phyloP scores from a whole-genome alignment of 495 filamentous ascomycete genomes.

The Collariella sp. region DNA sequence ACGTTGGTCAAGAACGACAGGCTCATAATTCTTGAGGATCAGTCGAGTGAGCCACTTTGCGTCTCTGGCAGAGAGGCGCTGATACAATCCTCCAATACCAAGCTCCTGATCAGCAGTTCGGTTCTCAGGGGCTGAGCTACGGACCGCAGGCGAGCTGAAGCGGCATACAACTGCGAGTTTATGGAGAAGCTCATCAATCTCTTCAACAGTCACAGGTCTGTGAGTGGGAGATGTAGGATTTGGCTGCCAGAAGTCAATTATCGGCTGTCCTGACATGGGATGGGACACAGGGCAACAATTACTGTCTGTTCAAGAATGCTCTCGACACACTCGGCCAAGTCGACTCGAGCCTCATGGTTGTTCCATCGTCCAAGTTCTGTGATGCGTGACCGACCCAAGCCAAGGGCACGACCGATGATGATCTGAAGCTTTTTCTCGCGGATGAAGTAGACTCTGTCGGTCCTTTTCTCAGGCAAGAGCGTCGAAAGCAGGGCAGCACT shows the following conservation, averaged over 20 bases:
- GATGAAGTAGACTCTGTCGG: constrained; percentile 66
- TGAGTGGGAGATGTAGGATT: constrained; percentile 24
- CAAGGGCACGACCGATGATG: constrained; percentile 55
- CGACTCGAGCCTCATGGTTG: constrained; percentile 44
- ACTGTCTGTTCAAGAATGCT: constrained; percentile 56
- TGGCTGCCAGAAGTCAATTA: constrained; percentile 23
- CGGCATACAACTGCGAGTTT: constrained; percentile 55
- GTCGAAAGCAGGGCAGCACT: constrained; percentile 57
- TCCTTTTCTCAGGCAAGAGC: constrained; percentile 63
- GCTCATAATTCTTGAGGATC: constrained; percentile 65
- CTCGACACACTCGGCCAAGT: constrained; percentile 64
- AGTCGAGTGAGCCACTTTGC: constrained; percentile 85
- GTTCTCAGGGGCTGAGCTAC: constrained; percentile 36
- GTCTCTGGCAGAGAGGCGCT: constrained; percentile 54
- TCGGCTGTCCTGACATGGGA: background rate
- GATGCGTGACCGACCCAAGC: constrained; percentile 51
- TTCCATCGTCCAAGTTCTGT: constrained; percentile 55
- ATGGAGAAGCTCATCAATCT: constrained; percentile 60
- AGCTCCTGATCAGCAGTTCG: constrained; percentile 33
- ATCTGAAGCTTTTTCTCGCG: constrained; percentile 51
- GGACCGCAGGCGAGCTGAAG: constrained; percentile 60
- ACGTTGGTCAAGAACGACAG: constrained; percentile 43
- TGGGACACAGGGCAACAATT: constrained; percentile 23
- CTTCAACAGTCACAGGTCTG: constrained; percentile 55
- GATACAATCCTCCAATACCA: constrained; percentile 48